phyloP scores from a whole-genome alignment of 2,329 filamentous ascomycete genomes.

The Fusarium longipes region DNA sequence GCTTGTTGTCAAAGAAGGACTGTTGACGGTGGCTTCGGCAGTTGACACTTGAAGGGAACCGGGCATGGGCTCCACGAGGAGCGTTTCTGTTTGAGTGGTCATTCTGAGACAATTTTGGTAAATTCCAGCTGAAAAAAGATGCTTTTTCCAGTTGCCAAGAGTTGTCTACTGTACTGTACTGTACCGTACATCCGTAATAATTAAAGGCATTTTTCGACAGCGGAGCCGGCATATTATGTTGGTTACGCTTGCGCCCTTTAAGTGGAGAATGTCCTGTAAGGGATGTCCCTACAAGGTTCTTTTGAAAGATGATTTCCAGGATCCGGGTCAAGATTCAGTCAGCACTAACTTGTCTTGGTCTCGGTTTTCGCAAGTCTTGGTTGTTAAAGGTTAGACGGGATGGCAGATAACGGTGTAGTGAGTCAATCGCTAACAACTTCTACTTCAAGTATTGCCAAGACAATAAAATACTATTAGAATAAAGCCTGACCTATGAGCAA shows the following conservation, averaged over 20 bases:
- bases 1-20: background rate
- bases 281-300: background rate
- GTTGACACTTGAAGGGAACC: background rate
- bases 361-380: background rate
- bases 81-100: slow-evolving; percentile 8
- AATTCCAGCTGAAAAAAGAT: background rate
- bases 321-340: background rate
- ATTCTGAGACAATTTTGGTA: background rate
- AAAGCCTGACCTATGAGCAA: too few species aligned
- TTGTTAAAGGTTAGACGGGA: background rate
- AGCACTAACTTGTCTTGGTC: slow-evolving; percentile 1
- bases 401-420: background rate
- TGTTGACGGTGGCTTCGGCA: background rate
- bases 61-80: background rate
- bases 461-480: background rate
- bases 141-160: background rate
- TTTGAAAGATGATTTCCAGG: background rate
- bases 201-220: too few species aligned
- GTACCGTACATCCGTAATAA: too few species aligned
- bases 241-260: slow-evolving; percentile 11
- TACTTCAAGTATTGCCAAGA: background rate
- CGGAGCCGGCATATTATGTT: too few species aligned
- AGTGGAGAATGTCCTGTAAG: slow-evolving; percentile 16
- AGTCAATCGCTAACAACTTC: background rate
- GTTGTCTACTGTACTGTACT: background rate